phyloP scores from a whole-genome alignment of 73 alveolate species.

The Tetrahymena borealis region DNA sequence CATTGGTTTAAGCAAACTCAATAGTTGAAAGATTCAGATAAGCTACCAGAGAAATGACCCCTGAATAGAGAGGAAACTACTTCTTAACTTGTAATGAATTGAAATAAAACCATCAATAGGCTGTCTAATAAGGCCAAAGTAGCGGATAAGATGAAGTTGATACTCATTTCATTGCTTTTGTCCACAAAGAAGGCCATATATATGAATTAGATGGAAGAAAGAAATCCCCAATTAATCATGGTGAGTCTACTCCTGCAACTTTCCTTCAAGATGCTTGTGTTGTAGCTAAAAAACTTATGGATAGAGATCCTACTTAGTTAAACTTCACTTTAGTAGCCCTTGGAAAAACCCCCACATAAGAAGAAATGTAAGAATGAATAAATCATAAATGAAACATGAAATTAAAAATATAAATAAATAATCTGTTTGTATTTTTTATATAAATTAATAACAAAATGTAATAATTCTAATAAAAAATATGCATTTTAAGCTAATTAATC shows the following conservation, averaged over 20 bases:
- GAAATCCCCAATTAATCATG: slow-evolving; percentile 47
- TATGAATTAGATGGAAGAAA: slow-evolving; percentile 57
- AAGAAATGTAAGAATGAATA: neutral
- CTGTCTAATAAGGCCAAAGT: slow-evolving; percentile 44
- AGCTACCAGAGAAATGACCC: neutral
- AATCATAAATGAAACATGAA: no score
- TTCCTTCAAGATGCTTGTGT: slow-evolving; percentile 38
- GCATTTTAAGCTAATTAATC: no score
- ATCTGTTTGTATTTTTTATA: no score
- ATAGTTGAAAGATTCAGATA: slow-evolving; percentile 19
- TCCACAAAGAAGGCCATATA: slow-evolving; percentile 26
- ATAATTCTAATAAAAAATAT: no score
- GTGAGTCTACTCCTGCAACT: slow-evolving; percentile 13
- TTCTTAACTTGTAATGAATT: slow-evolving; percentile 17
- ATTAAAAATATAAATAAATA: no score
- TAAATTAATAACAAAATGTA: no score
- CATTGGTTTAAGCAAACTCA: slow-evolving; percentile 4
- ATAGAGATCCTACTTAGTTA: slow-evolving; percentile 42
- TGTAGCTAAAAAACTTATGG: slow-evolving; percentile 37
- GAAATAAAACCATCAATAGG: slow-evolving; percentile 23
- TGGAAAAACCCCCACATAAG: slow-evolving; percentile 23
- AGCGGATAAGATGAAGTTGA: slow-evolving; percentile 28
- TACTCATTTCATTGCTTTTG: slow-evolving; percentile 51
- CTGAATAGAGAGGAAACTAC: slow-evolving; percentile 16
- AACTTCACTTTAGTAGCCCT: slow-evolving; percentile 42